A percentile compares a stretch with the other conserved stretches of the same genome.
Evolutionary conservation across 2,329 filamentous ascomycete genomes (phyloP).

Genomic region (Chaetomium sp.): DNA sequence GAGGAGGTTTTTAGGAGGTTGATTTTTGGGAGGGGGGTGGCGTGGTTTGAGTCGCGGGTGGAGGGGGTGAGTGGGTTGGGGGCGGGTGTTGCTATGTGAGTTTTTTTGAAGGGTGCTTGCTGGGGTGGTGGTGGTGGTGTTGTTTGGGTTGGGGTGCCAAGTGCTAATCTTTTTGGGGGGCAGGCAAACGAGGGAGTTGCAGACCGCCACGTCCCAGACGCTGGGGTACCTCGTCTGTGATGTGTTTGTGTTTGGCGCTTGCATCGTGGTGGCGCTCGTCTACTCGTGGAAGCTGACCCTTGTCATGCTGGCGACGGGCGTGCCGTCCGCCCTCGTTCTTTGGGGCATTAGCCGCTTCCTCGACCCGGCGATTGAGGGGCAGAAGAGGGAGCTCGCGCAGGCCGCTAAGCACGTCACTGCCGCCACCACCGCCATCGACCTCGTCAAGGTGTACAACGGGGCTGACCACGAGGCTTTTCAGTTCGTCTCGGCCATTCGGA

Average conservation of each 20-base stretch:
- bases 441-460: constrained; percentile 84
- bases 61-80: constrained; percentile 74
- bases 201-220: constrained; percentile 76
- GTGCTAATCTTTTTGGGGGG: background rate
- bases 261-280: constrained; percentile 71
- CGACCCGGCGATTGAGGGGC: constrained; percentile 66
- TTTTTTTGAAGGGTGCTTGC: constrained; percentile 17
- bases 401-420: constrained; percentile 73
- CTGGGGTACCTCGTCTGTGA: constrained; percentile 71
- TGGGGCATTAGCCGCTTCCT: constrained; percentile 62
- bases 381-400: constrained; percentile 66
- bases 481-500: constrained; percentile 61
- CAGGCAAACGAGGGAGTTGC: constrained; percentile 81
- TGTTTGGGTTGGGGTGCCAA: background rate
- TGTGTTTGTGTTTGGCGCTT: constrained; percentile 63
- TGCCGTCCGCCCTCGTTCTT: constrained; percentile 65
- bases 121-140: background rate
- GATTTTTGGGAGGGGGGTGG: constrained; percentile 69
- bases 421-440: constrained; percentile 73
- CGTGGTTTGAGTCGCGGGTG: constrained; percentile 77
- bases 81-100: constrained; percentile 72
- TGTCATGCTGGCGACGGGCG: constrained; percentile 72
- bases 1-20: constrained; percentile 67
- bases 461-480: constrained; percentile 67
- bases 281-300: constrained; percentile 84